phyloP scores from a whole-genome alignment of 371 early-diverging fungal species.

The Nematocida minor region DNA sequence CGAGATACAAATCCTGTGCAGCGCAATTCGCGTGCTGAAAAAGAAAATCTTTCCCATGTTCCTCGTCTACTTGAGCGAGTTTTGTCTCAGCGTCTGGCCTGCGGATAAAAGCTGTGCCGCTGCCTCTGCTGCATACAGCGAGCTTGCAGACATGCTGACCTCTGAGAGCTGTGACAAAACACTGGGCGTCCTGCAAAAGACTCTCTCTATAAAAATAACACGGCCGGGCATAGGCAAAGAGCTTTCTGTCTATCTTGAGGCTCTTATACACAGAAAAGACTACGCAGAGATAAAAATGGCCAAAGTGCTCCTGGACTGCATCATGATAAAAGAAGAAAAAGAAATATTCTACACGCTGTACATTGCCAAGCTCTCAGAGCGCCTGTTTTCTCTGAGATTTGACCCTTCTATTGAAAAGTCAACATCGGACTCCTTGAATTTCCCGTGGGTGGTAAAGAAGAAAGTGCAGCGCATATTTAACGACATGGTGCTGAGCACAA shows the following conservation, averaged over 20 bases:
- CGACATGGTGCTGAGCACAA: slow-evolving; percentile 20
- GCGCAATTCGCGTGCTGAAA: not conserved
- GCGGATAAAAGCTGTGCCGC: not conserved
- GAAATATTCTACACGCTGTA: slow-evolving; percentile 23
- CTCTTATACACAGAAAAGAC: not conserved
- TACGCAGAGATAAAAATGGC: not conserved
- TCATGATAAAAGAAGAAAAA: slow-evolving; percentile 20
- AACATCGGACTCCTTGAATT: not conserved
- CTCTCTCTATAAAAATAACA: not conserved
- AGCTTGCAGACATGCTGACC: not conserved
- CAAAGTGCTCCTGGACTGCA: not conserved
- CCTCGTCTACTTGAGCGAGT: not conserved
- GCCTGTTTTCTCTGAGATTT: slow-evolving; percentile 7
- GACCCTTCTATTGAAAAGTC: not conserved
- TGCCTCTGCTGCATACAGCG: not conserved
- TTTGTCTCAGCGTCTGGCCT: not conserved
- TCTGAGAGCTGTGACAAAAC: slow-evolving; percentile 1
- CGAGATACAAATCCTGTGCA: slow-evolving; percentile 23
- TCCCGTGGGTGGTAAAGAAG: slow-evolving; percentile 24
- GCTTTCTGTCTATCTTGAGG: slow-evolving; percentile 36
- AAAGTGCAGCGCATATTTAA: slow-evolving; percentile 39
- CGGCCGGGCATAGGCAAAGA: slow-evolving; percentile 10
- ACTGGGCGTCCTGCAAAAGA: not conserved
- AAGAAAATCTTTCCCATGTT: slow-evolving; percentile 28
- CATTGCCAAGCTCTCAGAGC: not conserved